Evolutionary conservation across 306 rosid species (phyloP), one percentile per base, ranked within the genome.

Genomic region (Quercus parvula): DNA sequence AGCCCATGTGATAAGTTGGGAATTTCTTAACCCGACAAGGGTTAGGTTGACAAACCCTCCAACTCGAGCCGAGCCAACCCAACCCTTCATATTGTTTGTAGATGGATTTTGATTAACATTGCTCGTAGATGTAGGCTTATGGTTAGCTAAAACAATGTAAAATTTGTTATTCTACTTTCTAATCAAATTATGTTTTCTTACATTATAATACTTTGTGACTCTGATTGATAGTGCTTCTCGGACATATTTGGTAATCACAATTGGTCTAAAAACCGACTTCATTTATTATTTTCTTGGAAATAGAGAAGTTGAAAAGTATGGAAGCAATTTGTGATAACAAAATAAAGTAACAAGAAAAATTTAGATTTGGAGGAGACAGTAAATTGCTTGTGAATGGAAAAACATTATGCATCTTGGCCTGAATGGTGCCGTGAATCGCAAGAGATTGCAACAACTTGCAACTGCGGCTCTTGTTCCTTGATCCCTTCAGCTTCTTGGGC

Each of bases 391-490:
- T 61, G 67, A 14, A 61, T 3, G 12, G 5, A 79, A 30, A 28
- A 56, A 30, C 58, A 57, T 22, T 30, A 25, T 44, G 82, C 25
- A 38, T 55, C 18, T 69, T 30, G 79, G 75, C 38, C 33, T 79
- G 73, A 87, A 25, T 66, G 84, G 75, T 75, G 59, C 73, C 80
- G 57, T 9, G 91, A 77, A 56, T 90, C 91, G 38, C 78, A 56
- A 59, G 97, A 75, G 22, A 84, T 85, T 27, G 84, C 67, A 44
- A 85, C 79, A 73, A 73, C 86, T 56, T 85, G 88, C 46, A 77
- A 70, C 59, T 85, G 90, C 9, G 82, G 70, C 69, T 85, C 92
- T 81, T 81, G 94, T 51, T 74, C 89, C 84, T 84, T 85, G 81
- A 62, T 76, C 74, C 82, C 88, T 73, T 81, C 86, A 31, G 84